phyloP scores from a whole-genome alignment of 139 green algal species.

The Chlorella sp. region DNA sequence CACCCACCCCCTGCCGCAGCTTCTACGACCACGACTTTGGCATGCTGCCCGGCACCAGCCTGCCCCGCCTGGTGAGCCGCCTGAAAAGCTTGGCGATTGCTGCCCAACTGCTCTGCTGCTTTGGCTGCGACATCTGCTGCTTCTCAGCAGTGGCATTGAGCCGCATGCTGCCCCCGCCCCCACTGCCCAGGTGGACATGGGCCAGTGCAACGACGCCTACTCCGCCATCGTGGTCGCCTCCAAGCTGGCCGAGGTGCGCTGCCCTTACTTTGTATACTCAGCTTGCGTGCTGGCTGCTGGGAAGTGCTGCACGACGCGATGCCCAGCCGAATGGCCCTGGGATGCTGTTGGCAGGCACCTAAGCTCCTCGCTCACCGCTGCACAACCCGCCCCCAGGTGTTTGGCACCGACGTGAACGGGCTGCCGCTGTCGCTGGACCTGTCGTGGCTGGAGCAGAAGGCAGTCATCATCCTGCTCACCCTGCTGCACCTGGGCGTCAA shows the following conservation, averaged over 20 bases:
- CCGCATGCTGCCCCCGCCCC: background rate
- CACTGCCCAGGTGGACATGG: slow-evolving; percentile 71
- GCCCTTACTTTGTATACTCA: too few relatives aligned
- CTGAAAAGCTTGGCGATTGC: background rate
- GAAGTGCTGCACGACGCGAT: too few relatives aligned
- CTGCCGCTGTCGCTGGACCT: slow-evolving; percentile 80
- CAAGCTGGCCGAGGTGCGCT: slow-evolving; percentile 62
- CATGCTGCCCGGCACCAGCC: background rate
- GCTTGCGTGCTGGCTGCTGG: too few relatives aligned
- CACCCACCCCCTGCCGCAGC: background rate
- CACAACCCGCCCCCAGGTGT: too few relatives aligned
- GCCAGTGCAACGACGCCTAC: slow-evolving; percentile 71
- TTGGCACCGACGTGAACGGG: slow-evolving; percentile 78
- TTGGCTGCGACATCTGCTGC: background rate
- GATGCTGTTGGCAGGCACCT: too few relatives aligned
- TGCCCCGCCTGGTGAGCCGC: slow-evolving; percentile 64
- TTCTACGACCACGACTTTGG: background rate
- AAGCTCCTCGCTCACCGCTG: too few relatives aligned
- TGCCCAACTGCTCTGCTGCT: background rate
- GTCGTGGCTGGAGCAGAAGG: slow-evolving; percentile 87
- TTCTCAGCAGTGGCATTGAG: background rate
- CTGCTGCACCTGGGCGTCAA: slow-evolving; percentile 79
- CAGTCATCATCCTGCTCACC: slow-evolving; percentile 78
- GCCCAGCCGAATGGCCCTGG: too few relatives aligned
- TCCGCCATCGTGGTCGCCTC: slow-evolving; percentile 69